Conservation (phyloP, 164 flowering plant species). For the Pachysandra terminalis region DNA sequence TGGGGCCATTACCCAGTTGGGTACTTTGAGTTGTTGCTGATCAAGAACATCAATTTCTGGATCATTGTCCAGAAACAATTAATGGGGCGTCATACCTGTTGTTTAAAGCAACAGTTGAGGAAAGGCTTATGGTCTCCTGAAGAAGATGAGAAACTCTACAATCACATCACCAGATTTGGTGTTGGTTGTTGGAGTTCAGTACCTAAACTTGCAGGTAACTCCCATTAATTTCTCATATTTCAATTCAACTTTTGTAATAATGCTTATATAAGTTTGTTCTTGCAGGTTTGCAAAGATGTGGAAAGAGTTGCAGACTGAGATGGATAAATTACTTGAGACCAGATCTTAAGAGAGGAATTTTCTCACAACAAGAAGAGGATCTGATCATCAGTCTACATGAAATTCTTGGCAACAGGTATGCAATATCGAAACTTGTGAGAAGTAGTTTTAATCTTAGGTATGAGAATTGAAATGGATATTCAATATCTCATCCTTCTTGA, state of each 20-base stretch:
- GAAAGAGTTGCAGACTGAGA: conserved; percentile 88
- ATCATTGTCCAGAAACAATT: neutral
- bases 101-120: conserved; percentile 62
- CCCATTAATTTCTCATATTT: neutral
- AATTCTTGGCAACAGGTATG: conserved; percentile 78
- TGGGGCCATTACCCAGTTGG: neutral
- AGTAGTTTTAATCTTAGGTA: neutral
- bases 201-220: conserved; percentile 75
- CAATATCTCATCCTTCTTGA: neutral
- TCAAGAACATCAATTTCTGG: neutral
- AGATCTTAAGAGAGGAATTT: conserved; percentile 84
- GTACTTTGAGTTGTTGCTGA: neutral
- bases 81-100: conserved; percentile 75
- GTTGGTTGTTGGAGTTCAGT: conserved; percentile 96
- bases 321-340: conserved; percentile 92
- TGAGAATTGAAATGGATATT: conserved; percentile 8
- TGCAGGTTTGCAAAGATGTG: conserved; percentile 81
- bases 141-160: conserved; percentile 83
- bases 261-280: too few relatives aligned
- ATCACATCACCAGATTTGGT: conserved; percentile 63
- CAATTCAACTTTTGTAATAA: too few relatives aligned
- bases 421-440: neutral
- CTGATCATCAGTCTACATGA: conserved; percentile 70
- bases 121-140: conserved; percentile 96
- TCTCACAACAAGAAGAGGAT: conserved; percentile 81